A percentile compares a stretch with the other conserved stretches of the same genome.
phyloP scores from a whole-genome alignment of 1,284 basidiomycete species.

The Rhizopogon hawkerae region DNA sequence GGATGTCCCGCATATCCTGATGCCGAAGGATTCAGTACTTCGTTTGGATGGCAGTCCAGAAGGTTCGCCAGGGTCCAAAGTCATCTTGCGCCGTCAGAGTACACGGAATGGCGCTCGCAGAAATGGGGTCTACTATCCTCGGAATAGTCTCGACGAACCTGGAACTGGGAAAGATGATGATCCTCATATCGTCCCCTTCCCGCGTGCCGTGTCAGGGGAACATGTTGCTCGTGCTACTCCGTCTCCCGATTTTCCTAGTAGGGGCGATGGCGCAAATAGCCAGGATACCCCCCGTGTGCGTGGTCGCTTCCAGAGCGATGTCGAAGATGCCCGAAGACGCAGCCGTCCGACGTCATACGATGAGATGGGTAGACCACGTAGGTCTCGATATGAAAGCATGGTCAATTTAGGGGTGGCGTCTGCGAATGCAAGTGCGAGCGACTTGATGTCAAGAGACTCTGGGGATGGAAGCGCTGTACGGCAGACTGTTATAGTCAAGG shows the following conservation, averaged over 20 bases:
- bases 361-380: slow-evolving; percentile 45
- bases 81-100: slow-evolving; percentile 49
- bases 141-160: slow-evolving; percentile 29
- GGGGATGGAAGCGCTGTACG: slow-evolving; percentile 56
- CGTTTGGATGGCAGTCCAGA: slow-evolving; percentile 53
- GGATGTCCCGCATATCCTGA: slow-evolving; percentile 37
- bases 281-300: slow-evolving; percentile 45
- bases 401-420: slow-evolving; percentile 49
- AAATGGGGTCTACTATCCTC: slow-evolving; percentile 42
- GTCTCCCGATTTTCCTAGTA: slow-evolving; percentile 25
- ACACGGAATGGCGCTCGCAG: slow-evolving; percentile 41
- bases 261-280: slow-evolving; percentile 16
- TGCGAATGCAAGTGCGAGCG: slow-evolving; percentile 52
- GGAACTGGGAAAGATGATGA: slow-evolving; percentile 26
- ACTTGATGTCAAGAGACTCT: slow-evolving; percentile 51
- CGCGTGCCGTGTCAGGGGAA: slow-evolving; percentile 41
- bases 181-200: slow-evolving; percentile 50
- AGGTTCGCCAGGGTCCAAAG: slow-evolving; percentile 33
- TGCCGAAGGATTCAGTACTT: slow-evolving; percentile 48
- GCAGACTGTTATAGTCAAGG: slow-evolving; percentile 72
- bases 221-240: slow-evolving; percentile 29
- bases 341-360: slow-evolving; percentile 61
- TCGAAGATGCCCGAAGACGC: slow-evolving; percentile 49
- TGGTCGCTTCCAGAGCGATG: slow-evolving; percentile 62
- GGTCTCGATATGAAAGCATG: slow-evolving; percentile 62